Evolutionary conservation across 495 filamentous ascomycete species (phyloP).

Genomic region (Hypoxylon fuscum): DNA sequence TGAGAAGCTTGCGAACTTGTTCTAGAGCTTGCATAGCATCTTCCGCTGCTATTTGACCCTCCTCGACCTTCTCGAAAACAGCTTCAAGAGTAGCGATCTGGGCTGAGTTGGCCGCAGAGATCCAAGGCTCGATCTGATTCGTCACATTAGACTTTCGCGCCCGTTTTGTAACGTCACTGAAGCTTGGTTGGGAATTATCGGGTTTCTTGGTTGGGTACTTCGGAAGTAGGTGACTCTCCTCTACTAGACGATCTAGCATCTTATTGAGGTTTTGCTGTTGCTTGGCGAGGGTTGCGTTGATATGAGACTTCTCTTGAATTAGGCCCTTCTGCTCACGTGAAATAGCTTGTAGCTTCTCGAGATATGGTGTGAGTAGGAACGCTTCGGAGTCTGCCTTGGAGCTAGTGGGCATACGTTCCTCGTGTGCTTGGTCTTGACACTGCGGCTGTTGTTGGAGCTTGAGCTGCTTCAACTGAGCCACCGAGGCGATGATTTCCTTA

Average conservation of each 20-base stretch:
- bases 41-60: constrained; percentile 56
- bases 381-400: constrained; percentile 41
- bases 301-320: constrained; percentile 70
- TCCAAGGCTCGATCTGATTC: constrained; percentile 57
- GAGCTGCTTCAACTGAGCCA: constrained; percentile 36
- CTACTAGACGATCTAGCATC: constrained; percentile 65
- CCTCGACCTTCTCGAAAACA: constrained; percentile 58
- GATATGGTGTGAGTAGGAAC: constrained; percentile 62
- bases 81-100: constrained; percentile 58
- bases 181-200: constrained; percentile 32
- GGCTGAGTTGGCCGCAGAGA: constrained; percentile 58
- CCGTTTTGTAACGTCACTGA: constrained; percentile 37
- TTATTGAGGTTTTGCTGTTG: constrained; percentile 67
- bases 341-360: constrained; percentile 63
- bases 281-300: constrained; percentile 64
- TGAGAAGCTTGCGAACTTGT: constrained; percentile 51
- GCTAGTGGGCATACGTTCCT: constrained; percentile 38
- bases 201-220: constrained; percentile 60
- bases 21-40: constrained; percentile 51
- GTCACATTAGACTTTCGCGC: constrained; percentile 48
- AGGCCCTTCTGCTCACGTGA: constrained; percentile 68
- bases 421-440: constrained; percentile 29
- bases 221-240: constrained; percentile 75
- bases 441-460: constrained; percentile 18
- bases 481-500: constrained; percentile 51